Conservation (phyloP, 2,329 filamentous ascomycete species). For the Fusarium buxicola region DNA sequence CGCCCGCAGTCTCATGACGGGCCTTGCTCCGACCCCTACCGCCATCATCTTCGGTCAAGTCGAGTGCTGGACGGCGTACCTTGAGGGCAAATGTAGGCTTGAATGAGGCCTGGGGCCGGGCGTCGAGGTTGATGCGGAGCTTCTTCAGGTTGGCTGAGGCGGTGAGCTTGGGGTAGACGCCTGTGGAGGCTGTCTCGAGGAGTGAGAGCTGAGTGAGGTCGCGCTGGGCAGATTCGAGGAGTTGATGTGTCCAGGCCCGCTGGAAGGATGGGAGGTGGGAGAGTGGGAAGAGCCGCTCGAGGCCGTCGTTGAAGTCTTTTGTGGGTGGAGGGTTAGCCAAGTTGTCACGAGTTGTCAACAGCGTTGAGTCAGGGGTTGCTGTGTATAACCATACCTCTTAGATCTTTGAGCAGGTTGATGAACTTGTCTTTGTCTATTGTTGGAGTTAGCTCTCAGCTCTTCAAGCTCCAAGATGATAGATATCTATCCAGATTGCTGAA, state of each 20-base stretch:
- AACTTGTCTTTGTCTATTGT: slow-evolving; percentile 59
- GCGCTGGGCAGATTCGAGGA: slow-evolving; percentile 58
- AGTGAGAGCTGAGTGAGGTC: slow-evolving; percentile 56
- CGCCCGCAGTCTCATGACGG: slow-evolving; percentile 49
- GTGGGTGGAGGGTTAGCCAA: not conserved
- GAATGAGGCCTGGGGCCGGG: slow-evolving; percentile 54
- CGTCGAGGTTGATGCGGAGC: slow-evolving; percentile 60
- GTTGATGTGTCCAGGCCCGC: slow-evolving; percentile 59
- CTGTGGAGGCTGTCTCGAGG: slow-evolving; percentile 56
- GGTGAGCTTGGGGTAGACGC: slow-evolving; percentile 57
- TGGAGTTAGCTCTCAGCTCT: slow-evolving; percentile 1
- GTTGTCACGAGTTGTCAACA: too few relatives aligned
- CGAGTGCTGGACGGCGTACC: slow-evolving; percentile 51
- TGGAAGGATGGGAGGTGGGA: slow-evolving; percentile 56
- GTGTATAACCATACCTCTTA: slow-evolving; percentile 51
- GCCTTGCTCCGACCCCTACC: slow-evolving; percentile 47
- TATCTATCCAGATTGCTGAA: not conserved
- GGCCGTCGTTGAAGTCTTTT: slow-evolving; percentile 60
- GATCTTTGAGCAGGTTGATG: slow-evolving; percentile 52
- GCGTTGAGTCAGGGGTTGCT: not conserved
- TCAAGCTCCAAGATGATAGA: not conserved
- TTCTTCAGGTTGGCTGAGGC: slow-evolving; percentile 58
- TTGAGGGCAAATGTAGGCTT: slow-evolving; percentile 57
- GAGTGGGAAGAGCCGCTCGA: slow-evolving; percentile 60
- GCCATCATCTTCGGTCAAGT: slow-evolving; percentile 23